Conservation (phyloP, 148 eudicot genomes). For the Arbutus unedo region DNA sequence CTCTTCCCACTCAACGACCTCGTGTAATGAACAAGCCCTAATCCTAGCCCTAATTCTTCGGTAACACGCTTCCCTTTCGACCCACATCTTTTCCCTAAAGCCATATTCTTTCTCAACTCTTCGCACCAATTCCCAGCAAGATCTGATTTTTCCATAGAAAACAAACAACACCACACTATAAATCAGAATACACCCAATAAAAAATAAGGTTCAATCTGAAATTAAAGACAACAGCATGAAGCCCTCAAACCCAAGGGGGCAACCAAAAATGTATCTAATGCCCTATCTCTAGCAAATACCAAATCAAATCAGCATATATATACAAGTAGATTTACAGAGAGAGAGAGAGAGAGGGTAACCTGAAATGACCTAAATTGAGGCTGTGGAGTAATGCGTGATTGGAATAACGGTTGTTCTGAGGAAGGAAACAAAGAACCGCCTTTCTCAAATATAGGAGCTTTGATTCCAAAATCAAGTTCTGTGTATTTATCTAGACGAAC, state of each 20-base stretch:
- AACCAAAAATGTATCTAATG: not conserved
- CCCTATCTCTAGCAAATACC: not conserved
- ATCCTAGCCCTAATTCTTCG: constrained; percentile 33
- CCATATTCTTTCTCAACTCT: constrained; percentile 30
- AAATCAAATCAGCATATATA: not conserved
- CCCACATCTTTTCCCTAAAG: constrained; percentile 40
- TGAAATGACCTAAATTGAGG: constrained; percentile 18
- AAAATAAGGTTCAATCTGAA: not conserved
- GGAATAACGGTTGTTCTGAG: constrained; percentile 16
- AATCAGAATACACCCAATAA: not conserved
- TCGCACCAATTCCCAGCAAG: not conserved
- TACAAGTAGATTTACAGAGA: not conserved
- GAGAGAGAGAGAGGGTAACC: not conserved
- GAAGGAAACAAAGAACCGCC: constrained; percentile 15
- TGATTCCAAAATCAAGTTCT: not conserved
- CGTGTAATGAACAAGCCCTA: constrained; percentile 24
- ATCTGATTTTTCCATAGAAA: constrained; percentile 22
- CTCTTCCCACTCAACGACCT: constrained; percentile 60
- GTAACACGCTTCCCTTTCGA: not conserved
- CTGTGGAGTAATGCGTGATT: constrained; percentile 19
- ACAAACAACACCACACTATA: not conserved
- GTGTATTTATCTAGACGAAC: not conserved
- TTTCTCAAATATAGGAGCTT: not conserved
- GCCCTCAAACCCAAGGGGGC: not conserved
- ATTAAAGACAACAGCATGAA: not conserved